A percentile compares a stretch with the other conserved stretches of the same genome.
Conservation (phyloP, 805 yeast species). For the Saccharomycopsis sp. region DNA sequence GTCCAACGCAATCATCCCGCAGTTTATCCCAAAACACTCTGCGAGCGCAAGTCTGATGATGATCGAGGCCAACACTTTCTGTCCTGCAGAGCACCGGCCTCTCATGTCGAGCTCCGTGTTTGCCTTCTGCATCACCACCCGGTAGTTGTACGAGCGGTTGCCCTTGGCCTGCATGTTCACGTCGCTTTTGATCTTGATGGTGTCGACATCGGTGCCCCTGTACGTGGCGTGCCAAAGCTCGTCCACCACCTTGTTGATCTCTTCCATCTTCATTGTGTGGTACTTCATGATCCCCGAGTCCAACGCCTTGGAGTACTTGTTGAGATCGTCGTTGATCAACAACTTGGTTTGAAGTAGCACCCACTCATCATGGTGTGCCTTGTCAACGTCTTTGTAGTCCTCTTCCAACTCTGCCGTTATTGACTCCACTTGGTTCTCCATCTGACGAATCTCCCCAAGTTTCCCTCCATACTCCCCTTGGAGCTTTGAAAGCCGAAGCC, state of each 20-base stretch:
- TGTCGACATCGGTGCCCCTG: constrained; percentile 90
- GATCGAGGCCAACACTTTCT: constrained; percentile 86
- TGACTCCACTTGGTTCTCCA: constrained; percentile 57
- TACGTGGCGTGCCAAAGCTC: constrained; percentile 93
- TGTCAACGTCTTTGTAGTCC: constrained; percentile 64
- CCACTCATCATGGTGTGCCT: constrained; percentile 58
- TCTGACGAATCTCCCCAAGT: constrained; percentile 77
- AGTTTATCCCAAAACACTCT: constrained; percentile 89
- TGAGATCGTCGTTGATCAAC: constrained; percentile 72
- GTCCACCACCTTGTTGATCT: constrained; percentile 77
- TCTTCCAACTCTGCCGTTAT: constrained; percentile 51
- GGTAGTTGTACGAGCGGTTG: constrained; percentile 72
- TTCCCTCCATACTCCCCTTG: constrained; percentile 66
- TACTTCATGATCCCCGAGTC: constrained; percentile 91
- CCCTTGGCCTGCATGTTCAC: constrained; percentile 28
- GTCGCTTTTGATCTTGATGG: constrained; percentile 79
- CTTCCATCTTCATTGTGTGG: constrained; percentile 86
- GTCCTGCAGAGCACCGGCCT: constrained; percentile 98
- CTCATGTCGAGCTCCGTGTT: constrained; percentile 94
- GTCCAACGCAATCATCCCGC: constrained; percentile 93
- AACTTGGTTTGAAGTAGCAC: constrained; percentile 67
- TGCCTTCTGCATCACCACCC: constrained; percentile 92
- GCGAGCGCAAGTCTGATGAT: constrained; percentile 86
- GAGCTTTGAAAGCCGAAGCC: constrained; percentile 41
- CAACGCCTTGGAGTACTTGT: constrained; percentile 71